Evolutionary conservation across 345 rosid species (phyloP).

Genomic region (Nasturtium officinale): DNA sequence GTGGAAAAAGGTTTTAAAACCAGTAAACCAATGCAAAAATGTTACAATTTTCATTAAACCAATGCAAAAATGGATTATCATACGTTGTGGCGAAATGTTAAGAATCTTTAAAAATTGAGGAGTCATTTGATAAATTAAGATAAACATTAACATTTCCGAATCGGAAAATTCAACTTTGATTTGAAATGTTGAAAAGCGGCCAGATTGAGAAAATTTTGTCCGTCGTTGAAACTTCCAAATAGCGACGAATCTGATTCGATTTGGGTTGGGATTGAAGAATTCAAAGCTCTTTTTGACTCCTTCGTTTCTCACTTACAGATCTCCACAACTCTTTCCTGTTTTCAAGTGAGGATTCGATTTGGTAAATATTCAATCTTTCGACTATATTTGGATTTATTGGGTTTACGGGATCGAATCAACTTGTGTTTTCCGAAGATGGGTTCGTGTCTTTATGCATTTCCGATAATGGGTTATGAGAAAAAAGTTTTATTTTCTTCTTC

Average conservation of each 20-base stretch:
- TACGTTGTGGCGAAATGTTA: neutral
- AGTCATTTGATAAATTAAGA: constrained; percentile 12
- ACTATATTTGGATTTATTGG: neutral
- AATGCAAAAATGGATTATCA: no score
- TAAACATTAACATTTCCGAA: constrained; percentile 28
- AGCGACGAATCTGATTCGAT: constrained; percentile 42
- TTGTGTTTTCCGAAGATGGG: constrained; percentile 19
- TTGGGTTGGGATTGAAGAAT: constrained; percentile 17
- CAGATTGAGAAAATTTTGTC: constrained; percentile 31
- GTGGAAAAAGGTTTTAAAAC: no score
- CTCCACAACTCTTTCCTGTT: neutral
- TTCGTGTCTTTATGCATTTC: constrained; percentile 12
- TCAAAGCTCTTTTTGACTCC: neutral
- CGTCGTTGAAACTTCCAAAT: neutral
- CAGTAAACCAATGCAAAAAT: no score
- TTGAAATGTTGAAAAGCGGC: constrained; percentile 32
- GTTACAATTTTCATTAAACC: no score
- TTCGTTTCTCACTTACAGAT: constrained; percentile 11
- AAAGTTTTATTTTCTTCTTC: neutral
- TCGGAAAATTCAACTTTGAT: constrained; percentile 24
- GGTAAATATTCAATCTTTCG: neutral
- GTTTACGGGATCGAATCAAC: neutral
- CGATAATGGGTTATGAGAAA: constrained; percentile 28
- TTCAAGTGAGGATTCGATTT: constrained; percentile 29
- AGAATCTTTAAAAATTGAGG: constrained; percentile 15